These are phyloP conservation scores for Tephrocybe rancida DNA, from an alignment of 768 basidiomycete genomes.

Conservation along the genomic window DNA sequence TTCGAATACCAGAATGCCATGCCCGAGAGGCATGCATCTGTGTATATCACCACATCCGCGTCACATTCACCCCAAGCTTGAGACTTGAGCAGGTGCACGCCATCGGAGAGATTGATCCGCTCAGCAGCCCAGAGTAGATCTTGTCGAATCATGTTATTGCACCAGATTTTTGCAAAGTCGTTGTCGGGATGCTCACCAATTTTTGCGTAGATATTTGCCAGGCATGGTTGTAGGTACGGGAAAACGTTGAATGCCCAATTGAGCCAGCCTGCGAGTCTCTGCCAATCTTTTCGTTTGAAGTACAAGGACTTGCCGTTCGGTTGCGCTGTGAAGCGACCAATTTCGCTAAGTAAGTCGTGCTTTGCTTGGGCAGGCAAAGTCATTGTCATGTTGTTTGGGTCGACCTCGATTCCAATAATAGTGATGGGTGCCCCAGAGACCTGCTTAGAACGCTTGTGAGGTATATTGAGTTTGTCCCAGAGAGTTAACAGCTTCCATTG, in stretches of 20 bases:
- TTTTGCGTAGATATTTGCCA: not conserved
- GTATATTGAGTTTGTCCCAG: slow-evolving; percentile 42
- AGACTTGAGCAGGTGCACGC: not conserved
- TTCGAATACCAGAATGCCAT: not conserved
- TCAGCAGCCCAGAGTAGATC: not conserved
- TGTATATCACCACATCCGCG: not conserved
- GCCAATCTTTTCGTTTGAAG: not conserved
- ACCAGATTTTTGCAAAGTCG: not conserved
- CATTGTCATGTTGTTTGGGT: slow-evolving; percentile 32
- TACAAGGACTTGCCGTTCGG: slow-evolving; percentile 4
- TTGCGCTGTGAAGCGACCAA: slow-evolving; percentile 12
- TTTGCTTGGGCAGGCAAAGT: slow-evolving; percentile 13
- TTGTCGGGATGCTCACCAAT: not conserved
- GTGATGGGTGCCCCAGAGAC: slow-evolving; percentile 28
- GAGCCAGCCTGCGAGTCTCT: not conserved
- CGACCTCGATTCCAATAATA: slow-evolving; percentile 42
- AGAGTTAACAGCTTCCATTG: slow-evolving; percentile 14
- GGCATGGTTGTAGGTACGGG: not conserved
- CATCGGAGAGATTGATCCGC: no score
- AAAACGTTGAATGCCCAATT: slow-evolving; percentile 11
- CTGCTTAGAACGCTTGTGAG: slow-evolving; percentile 42
- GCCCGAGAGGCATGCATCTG: not conserved
- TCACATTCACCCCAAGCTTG: not conserved
- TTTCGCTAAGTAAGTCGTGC: slow-evolving; percentile 15
- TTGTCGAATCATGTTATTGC: not conserved